Base-by-base conservation (phyloP, 2,329 filamentous ascomycete species). In the Aspergillus sclerotialis region DNA sequence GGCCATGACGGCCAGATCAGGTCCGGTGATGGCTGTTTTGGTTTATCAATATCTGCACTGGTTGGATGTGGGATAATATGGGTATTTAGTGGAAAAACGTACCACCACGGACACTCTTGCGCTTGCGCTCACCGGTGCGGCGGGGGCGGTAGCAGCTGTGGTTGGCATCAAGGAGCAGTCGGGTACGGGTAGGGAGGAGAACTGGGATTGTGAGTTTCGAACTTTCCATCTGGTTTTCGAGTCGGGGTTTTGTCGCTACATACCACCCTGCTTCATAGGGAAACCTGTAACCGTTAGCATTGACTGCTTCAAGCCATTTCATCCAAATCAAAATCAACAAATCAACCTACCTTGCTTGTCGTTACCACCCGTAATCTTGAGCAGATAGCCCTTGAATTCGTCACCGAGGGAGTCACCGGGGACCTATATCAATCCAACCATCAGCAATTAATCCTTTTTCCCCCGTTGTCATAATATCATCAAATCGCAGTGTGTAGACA, bases 331-430 rank as follows among this genome's bases (percentile, higher is more conserved):
- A n/a, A n/a, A n/a, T n/a, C n/a, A n/a, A n/a, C n/a, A n/a, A n/a
- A n/a, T n/a, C n/a, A 6, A 23, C 59, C 47, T 63, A 64, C 61
- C 92, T 80, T 98, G 93, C 87, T 98, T 98, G 85, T 98, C 92
- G 84, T 98, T 98, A 68, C 93, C 92, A 65, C 92, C 93, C 62
- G 92, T 98, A 77, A 98, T 96, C 69, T 81, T 84, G 83, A 98
- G 88, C 76, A 98, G 82, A 79, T 98, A 98, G 72, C 92, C 92
- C 80, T 95, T 95, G 85, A 94, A 98, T 76, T 98, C 92, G 67
- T 96, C 89, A 64, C 92, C 92, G 63, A 98, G 79, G 66, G 82
- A 84, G 76, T 98, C 93, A 63, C 84, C 92, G 58, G 84, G 73
- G 59, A 98, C 85, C 76, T 95, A 58, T 23, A 7, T 23, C n/a